Base-by-base conservation (phyloP, 805 yeast genomes). In the Kodamaea hsintzibuensis region DNA sequence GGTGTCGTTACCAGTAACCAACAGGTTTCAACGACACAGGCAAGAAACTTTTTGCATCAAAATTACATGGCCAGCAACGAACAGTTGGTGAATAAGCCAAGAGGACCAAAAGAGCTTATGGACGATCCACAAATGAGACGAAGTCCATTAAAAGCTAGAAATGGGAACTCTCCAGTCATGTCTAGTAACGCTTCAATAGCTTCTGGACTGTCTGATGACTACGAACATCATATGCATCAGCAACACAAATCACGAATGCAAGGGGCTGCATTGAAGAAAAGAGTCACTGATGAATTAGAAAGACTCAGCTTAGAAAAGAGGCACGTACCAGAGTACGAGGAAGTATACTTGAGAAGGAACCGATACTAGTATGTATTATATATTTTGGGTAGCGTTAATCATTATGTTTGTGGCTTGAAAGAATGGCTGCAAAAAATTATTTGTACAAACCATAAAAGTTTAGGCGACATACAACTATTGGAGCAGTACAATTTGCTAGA, bases 231-330 rank as follows among this genome's bases (percentile, higher is more conserved):
- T 42, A 16, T 39, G 30, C 53, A 58, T 47, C 49, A 22, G 25
- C 25, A 51, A 10, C 30, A 39, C 42, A 51, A 51, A 25, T 47
- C 54, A 4, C 38, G 54, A 16, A 14, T 49, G 13, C 53, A 50
- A 30, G 46, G 38, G 6, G 46, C 33, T 4, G 39, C 48, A 33
- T n/a, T 46, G 25, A 58, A 63, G 47, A 73, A 71, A 50, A 63
- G 80, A 55, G 60, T 76, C 37, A 76, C 79, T 1, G 80, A 76
- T 60, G 79, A 74, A 53, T 60, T 74, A 46, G 79, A 75, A 51
- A 59, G 76, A 42, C 55, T 74, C 49, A 69, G 62, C 49, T 57
- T 73, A 25, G 78, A 72, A 27, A 72, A 66, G 47, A 62, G 80
- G 35, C 67, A 75, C 56, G 57, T 55, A 2, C 80, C 80, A 1